These are phyloP conservation scores for Cercospora zeina DNA, from an alignment of 2,329 filamentous ascomycete species.

Conservation along the genomic window DNA sequence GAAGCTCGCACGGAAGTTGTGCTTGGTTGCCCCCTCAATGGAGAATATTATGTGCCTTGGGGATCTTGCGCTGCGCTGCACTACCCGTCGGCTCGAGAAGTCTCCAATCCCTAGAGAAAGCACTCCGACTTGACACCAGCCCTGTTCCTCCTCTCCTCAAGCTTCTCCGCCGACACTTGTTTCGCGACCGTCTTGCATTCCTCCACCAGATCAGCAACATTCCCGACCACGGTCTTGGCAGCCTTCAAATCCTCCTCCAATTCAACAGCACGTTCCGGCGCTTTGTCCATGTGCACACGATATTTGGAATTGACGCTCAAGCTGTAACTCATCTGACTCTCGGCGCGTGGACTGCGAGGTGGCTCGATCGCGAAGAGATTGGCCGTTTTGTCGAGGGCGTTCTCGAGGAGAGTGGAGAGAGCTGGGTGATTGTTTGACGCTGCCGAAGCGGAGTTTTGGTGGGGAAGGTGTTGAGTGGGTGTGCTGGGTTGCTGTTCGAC, in stretches of 20 bases:
- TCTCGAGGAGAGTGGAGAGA: neutral
- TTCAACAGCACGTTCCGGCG: slow-evolving; percentile 5
- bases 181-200: slow-evolving; percentile 6
- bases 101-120: neutral
- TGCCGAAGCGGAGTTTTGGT: neutral
- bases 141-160: slow-evolving; percentile 11
- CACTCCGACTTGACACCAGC: neutral
- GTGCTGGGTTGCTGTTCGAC: neutral
- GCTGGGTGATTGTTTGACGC: neutral
- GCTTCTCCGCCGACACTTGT: neutral
- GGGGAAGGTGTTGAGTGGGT: too few species aligned
- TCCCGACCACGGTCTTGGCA: neutral
- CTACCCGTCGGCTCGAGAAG: neutral
- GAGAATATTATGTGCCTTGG: neutral
- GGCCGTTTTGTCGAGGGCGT: slow-evolving; percentile 8
- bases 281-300: slow-evolving; percentile 17
- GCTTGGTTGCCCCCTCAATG: too few species aligned
- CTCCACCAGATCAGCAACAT: neutral
- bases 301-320: slow-evolving; percentile 16
- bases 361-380: slow-evolving; percentile 12
- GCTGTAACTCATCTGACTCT: slow-evolving; percentile 12
- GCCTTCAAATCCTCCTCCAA: slow-evolving; percentile 5
- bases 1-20: too few species aligned
- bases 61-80: neutral
- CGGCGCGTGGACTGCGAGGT: slow-evolving; percentile 8